Evolutionary conservation across 306 rosid genomes (phyloP).

Genomic region (Prunus mongolica): DNA sequence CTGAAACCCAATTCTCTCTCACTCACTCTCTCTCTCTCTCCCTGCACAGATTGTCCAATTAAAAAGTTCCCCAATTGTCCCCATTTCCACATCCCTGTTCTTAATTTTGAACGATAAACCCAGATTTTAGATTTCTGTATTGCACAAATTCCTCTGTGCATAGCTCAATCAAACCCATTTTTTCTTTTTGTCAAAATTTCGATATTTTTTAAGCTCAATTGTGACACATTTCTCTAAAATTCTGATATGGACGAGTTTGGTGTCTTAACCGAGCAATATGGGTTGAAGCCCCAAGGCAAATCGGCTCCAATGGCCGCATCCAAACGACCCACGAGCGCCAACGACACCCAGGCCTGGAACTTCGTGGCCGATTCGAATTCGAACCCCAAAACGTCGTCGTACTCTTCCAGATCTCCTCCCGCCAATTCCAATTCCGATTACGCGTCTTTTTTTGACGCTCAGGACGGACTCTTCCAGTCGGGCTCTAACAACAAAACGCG

Average conservation of each 20-base stretch:
- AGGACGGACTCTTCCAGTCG: slow-evolving; percentile 7
- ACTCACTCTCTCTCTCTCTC: not conserved
- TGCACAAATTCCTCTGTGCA: not conserved
- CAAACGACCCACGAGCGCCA: slow-evolving; percentile 29
- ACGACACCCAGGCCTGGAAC: slow-evolving; percentile 5
- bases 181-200: not conserved
- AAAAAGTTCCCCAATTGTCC: not conserved
- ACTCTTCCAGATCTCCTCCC: slow-evolving; percentile 34
- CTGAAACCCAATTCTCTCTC: not conserved
- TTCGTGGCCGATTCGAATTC: slow-evolving; percentile 31
- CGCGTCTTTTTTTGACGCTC: slow-evolving; percentile 28
- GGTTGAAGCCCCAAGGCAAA: slow-evolving; percentile 86
- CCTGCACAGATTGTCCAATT: not conserved
- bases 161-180: not conserved
- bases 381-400: slow-evolving; percentile 33
- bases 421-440: slow-evolving; percentile 27
- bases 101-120: not conserved
- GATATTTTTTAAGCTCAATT: slow-evolving; percentile 6
- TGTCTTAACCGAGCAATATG: slow-evolving; percentile 68
- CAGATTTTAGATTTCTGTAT: not conserved
- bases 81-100: not conserved
- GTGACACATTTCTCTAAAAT: not conserved
- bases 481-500: slow-evolving; percentile 19
- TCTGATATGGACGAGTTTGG: slow-evolving; percentile 81
- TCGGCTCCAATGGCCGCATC: slow-evolving; percentile 83